Base-by-base conservation (phyloP, 139 green algal genomes). In the Closterium sp. region DNA sequence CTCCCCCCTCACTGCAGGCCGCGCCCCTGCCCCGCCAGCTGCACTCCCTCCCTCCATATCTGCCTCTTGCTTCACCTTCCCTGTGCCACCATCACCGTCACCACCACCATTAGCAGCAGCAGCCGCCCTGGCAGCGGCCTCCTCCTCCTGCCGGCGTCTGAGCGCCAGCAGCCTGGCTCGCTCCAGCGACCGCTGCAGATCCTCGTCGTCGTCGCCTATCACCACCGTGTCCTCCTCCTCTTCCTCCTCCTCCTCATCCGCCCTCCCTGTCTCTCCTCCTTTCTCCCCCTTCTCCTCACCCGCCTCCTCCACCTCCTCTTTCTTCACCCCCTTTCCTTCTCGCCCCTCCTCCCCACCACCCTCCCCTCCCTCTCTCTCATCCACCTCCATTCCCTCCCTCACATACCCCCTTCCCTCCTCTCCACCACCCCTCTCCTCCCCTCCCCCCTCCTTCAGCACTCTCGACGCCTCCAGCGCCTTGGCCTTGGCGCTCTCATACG, bases 171-270 rank as follows among this genome's bases (percentile, higher is more conserved):
- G 86, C 85, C 92, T 89, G 34, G 91, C 85, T 83, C 87, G 84
- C 36, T 85, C 88, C 43, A 95, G 25, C 34, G 90, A 94, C 23
- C 89, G 93, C 55, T 69, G 85, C 69, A 97, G 35, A 84, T 95
- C 83, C 33, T 88, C 76, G 88, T 93, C 90, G 32, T 93, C 90
- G 21, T 92, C 86, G 34, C 64, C 89, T 43, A 88, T 95, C 69
- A 90, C 91, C 34, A 94, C 92, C 38, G 86, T 95, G n/a, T 91
- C 92, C 90, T 97, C 95, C 34, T 96, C 87, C 4, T 93, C 95
- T 9, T 94, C 95, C 3, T 93, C 87, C 43, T 91, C 86, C 34
- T 2, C 84, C n/a, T 91, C 86, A 4, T 91, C 86, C 81, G 88
- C 86, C 69, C 87, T 91, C 34, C 94, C 92, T 32, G 85, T 95